Evolutionary conservation across 768 basidiomycete species (phyloP), one percentile per base, ranked within the genome.

Genomic region (Rhizopogon salebrosus): DNA sequence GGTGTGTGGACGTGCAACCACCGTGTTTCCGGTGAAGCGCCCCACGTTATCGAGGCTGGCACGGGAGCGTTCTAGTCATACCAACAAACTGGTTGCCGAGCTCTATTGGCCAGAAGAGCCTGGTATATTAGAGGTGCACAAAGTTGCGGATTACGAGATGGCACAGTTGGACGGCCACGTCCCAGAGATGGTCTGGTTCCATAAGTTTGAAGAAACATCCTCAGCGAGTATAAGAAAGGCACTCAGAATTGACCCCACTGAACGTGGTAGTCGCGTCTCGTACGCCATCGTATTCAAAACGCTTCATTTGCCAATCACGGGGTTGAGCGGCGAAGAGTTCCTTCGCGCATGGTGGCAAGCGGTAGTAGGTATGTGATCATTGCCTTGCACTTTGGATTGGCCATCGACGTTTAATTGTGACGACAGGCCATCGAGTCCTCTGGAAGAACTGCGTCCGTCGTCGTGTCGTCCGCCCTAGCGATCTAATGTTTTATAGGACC

Each of bases 401-500:
- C 10, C 2, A 22, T n/a, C n/a, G n/a, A n/a, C n/a, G n/a, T n/a
- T n/a, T 22, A n/a, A 22, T 20, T 26, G 8, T n/a, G 43, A 24
- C 10, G 8, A 8, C 42, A 53, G 55, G 46, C 31, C 53, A 57
- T 48, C 27, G 40, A 5, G 48, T 40, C 46, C 46, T 57, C n/a
- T 49, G 24, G 24, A 46, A 54, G 9, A 8, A 29, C n/a, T 6
- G 29, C 16, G 43, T 54, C 6, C 41, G 49, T 22, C 53, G 54
- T 34, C 48, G 56, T 18, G 53, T 50, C 48, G 27, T 57, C 40
- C 54, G 56, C 49, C 29, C 23, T 24, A 29, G 16, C 23, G 54
- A 54, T 41, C 41, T 57, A 23, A 57, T 57, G 56, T 57, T 39
- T 39, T 37, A 52, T 18, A 22, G 29, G 16, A 31, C 36, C 24